Conservation (phyloP, 73 alveolate species). For the Diophrys appendiculata region DNA sequence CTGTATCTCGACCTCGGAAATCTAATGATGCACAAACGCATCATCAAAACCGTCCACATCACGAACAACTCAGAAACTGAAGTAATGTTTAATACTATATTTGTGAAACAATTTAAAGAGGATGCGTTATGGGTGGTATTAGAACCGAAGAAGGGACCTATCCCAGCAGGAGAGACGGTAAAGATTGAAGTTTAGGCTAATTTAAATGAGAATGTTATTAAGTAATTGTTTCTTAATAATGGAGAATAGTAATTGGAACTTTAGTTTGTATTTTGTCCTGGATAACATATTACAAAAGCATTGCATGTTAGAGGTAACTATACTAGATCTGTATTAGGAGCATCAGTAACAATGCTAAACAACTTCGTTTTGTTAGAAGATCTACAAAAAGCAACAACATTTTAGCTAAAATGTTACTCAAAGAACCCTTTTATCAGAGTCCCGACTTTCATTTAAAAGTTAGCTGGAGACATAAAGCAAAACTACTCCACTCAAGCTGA, state of each 20-base stretch:
- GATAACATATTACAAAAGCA: background rate
- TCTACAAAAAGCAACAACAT: too few species aligned
- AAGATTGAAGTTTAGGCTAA: slow-evolving; percentile 8
- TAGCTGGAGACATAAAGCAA: too few species aligned
- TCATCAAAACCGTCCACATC: background rate
- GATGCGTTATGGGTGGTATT: slow-evolving; percentile 18
- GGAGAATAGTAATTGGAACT: slow-evolving; percentile 11
- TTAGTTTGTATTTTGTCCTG: slow-evolving; percentile 14
- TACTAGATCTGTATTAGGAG: slow-evolving; percentile 36
- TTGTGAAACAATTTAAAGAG: background rate
- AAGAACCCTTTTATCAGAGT: too few species aligned
- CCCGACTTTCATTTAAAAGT: too few species aligned
- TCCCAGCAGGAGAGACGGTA: slow-evolving; percentile 32
- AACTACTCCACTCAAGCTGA: too few species aligned
- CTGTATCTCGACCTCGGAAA: slow-evolving; percentile 19
- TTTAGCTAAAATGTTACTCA: too few species aligned
- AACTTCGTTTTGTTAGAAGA: too few species aligned
- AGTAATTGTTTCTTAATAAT: slow-evolving; percentile 16
- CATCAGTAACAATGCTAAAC: slow-evolving; percentile 32
- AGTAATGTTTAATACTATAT: background rate
- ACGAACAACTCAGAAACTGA: background rate
- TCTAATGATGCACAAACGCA: background rate
- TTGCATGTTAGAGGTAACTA: slow-evolving; percentile 11
- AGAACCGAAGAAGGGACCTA: slow-evolving; percentile 30
- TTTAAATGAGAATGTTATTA: slow-evolving; percentile 17